Evolutionary conservation across 257 asterid genomes (phyloP).

Genomic region (Solanum rostratum): DNA sequence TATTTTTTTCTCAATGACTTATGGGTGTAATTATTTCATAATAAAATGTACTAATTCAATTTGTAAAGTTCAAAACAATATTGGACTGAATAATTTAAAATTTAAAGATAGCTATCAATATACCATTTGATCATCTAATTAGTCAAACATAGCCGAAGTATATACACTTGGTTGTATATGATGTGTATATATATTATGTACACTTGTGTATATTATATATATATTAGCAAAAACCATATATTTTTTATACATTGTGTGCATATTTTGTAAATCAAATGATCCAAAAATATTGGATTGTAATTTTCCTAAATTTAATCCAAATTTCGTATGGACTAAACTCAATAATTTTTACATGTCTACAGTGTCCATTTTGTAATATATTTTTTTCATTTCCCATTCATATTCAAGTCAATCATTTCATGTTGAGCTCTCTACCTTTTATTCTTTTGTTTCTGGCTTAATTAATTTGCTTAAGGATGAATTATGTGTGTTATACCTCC

Average conservation of each 20-base stretch:
- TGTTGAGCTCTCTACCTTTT: neutral
- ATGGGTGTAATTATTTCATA: neutral
- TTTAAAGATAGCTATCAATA: neutral
- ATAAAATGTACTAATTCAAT: neutral
- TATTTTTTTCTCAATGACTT: no score
- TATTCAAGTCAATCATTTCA: neutral
- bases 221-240: neutral
- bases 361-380: neutral
- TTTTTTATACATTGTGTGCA: neutral
- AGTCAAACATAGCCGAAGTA: neutral
- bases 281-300: neutral
- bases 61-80: neutral
- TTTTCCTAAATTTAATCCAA: neutral
- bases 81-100: neutral
- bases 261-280: neutral
- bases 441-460: neutral
- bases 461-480: neutral
- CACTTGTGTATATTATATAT: neutral
- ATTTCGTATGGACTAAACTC: neutral
- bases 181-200: neutral
- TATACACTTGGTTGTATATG: neutral
- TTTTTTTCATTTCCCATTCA: neutral
- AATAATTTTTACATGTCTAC: neutral
- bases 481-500: neutral
- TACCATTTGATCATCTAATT: neutral